These are phyloP conservation scores for Rheum nobile DNA, from an alignment of 148 eudicot genomes.

Conservation along the genomic window DNA sequence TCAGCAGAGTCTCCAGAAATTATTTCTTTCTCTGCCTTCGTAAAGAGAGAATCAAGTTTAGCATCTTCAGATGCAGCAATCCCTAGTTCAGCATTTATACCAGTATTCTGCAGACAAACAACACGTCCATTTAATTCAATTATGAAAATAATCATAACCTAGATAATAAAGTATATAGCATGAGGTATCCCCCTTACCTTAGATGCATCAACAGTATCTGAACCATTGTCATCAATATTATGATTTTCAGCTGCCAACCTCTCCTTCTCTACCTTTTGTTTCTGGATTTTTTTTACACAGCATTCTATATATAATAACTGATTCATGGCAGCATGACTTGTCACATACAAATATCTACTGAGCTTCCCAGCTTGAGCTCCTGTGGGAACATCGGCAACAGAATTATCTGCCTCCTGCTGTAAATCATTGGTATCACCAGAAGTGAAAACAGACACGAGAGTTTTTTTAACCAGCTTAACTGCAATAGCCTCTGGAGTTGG, in stretches of 20 bases:
- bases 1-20: slow-evolving; percentile 51
- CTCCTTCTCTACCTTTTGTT: slow-evolving; percentile 67
- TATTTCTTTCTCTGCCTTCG: slow-evolving; percentile 84
- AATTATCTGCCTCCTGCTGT: slow-evolving; percentile 30
- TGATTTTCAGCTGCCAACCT: slow-evolving; percentile 39
- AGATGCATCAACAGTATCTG: slow-evolving; percentile 22
- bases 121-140: neutral
- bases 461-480: slow-evolving; percentile 54
- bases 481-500: slow-evolving; percentile 82
- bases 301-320: slow-evolving; percentile 86
- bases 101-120: slow-evolving; percentile 44
- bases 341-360: slow-evolving; percentile 60
- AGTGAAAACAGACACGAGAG: slow-evolving; percentile 41
- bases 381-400: slow-evolving; percentile 27
- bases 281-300: slow-evolving; percentile 69
- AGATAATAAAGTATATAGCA: neutral
- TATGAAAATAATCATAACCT: neutral
- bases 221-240: slow-evolving; percentile 16
- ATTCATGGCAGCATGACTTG: slow-evolving; percentile 89
- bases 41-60: slow-evolving; percentile 66
- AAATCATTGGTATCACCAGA: slow-evolving; percentile 29
- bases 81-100: slow-evolving; percentile 91
- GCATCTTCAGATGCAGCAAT: slow-evolving; percentile 95
- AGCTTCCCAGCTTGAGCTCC: slow-evolving; percentile 66
- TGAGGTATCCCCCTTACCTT: slow-evolving; percentile 37